These are phyloP conservation scores for Penicillium riverlandense DNA, from an alignment of 495 filamentous ascomycete genomes.

Conservation along the genomic window DNA sequence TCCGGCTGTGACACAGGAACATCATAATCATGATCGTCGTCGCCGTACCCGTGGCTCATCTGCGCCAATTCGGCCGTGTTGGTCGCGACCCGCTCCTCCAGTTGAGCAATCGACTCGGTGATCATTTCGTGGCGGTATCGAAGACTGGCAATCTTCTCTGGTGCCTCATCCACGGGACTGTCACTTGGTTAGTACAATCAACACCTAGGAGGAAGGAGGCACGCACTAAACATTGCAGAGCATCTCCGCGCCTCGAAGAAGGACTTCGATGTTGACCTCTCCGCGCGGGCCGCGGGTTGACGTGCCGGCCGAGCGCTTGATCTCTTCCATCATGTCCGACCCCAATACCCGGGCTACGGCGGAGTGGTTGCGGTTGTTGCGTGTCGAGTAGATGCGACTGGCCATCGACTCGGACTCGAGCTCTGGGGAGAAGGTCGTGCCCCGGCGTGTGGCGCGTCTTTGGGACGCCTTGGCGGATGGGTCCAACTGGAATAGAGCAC, in stretches of 20 bases:
- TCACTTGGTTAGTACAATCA: background rate
- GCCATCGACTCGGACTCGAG: constrained; percentile 37
- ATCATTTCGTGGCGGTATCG: constrained; percentile 67
- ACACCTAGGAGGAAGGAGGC: background rate
- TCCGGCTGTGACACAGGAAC: constrained; percentile 37
- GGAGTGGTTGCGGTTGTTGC: constrained; percentile 63
- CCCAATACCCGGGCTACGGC: constrained; percentile 88
- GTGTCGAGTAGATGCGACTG: constrained; percentile 42
- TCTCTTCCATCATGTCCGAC: constrained; percentile 76
- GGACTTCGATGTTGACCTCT: constrained; percentile 80
- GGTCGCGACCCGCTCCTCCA: constrained; percentile 71
- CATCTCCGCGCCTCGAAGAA: constrained; percentile 85
- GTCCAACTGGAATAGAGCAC: constrained; percentile 87
- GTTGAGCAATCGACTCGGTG: constrained; percentile 64
- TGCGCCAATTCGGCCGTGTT: constrained; percentile 68
- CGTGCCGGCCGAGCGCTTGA: constrained; percentile 50
- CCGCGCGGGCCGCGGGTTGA: constrained; percentile 38
- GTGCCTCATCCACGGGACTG: constrained; percentile 73
- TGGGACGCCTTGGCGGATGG: constrained; percentile 45
- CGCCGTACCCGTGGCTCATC: constrained; percentile 54
- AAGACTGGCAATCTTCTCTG: constrained; percentile 65
- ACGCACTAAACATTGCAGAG: constrained; percentile 78
- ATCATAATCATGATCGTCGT: constrained; percentile 26
- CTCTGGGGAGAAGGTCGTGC: constrained; percentile 38
- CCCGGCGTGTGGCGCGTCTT: constrained; percentile 39